Conservation (phyloP, 139 green algal species). For the Coelastrella sp. region DNA sequence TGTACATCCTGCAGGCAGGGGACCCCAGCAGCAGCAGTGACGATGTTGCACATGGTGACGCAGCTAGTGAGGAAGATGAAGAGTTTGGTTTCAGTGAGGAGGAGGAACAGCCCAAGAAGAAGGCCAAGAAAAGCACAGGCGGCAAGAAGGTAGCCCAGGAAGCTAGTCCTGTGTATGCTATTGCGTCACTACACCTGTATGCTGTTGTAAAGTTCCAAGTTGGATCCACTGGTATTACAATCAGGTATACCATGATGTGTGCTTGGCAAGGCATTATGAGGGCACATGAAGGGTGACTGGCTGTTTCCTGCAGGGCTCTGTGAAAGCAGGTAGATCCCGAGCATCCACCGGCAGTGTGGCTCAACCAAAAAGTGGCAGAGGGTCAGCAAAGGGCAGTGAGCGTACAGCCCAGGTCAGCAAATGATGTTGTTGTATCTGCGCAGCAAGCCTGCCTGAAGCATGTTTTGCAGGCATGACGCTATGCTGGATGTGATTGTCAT, state of each 20-base stretch:
- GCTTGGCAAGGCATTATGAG: background rate
- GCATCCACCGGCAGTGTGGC: conserved; percentile 30
- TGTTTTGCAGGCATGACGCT: too few species aligned
- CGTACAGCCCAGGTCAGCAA: background rate
- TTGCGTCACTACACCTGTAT: too few species aligned
- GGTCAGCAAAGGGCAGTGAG: conserved; percentile 25
- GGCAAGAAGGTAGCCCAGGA: background rate
- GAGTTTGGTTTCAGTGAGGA: conserved; percentile 35
- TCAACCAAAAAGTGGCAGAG: conserved; percentile 7
- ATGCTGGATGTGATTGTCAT: too few species aligned
- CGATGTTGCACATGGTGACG: background rate
- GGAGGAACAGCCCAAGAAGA: conserved; percentile 31
- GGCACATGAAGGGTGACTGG: too few species aligned
- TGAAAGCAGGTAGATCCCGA: background rate
- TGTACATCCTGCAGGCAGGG: background rate
- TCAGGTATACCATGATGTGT: background rate
- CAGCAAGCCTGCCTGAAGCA: too few species aligned
- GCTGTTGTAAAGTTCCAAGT: too few species aligned
- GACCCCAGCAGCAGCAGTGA: conserved; percentile 35
- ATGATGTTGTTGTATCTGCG: background rate
- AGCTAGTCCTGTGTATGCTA: too few species aligned
- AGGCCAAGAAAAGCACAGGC: background rate
- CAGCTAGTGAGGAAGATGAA: background rate
- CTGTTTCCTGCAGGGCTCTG: background rate
- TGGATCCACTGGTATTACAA: too few species aligned